phyloP scores from a whole-genome alignment of 2,329 filamentous ascomycete species.

The Helotiales sp. region DNA sequence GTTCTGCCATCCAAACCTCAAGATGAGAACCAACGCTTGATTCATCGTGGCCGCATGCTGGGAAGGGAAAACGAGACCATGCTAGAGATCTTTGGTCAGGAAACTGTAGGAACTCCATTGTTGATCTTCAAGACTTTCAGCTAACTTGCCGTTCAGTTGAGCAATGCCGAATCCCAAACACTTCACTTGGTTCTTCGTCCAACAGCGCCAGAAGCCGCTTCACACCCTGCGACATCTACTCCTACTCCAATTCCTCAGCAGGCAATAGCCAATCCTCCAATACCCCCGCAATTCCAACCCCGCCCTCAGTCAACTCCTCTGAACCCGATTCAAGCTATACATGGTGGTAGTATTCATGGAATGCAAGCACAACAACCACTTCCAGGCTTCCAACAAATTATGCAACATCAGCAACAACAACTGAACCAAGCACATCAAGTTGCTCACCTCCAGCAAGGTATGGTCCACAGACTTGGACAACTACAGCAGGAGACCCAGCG shows the following conservation, averaged over 20 bases:
- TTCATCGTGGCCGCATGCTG: conserved; percentile 63
- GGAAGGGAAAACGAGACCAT: conserved; percentile 60
- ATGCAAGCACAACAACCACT: conserved; percentile 36
- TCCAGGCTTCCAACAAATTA: conserved; percentile 36
- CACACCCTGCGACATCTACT: conserved; percentile 9
- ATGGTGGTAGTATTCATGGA: conserved; percentile 28
- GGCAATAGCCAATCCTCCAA: conserved; percentile 21
- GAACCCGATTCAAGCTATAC: conserved; percentile 28
- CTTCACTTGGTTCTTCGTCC: conserved; percentile 59
- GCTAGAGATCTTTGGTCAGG: conserved; percentile 60
- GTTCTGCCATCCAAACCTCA: conserved; percentile 54
- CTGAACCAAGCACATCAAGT: conserved; percentile 23
- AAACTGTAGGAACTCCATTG: conserved; percentile 43
- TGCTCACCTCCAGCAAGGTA: conserved; percentile 6
- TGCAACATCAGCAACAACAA: conserved; percentile 34
- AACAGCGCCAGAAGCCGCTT: conserved; percentile 34
- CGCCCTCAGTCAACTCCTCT: conserved; percentile 34
- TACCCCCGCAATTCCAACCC: conserved; percentile 22
- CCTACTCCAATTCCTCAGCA: conserved; percentile 9
- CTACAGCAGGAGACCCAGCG: conserved; percentile 54
- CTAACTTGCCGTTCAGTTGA: conserved; percentile 44
- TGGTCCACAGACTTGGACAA: conserved; percentile 48
- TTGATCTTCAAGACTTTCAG: conserved; percentile 13
- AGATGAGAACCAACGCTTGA: conserved; percentile 62
- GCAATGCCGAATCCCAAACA: conserved; percentile 53